These are phyloP conservation scores for Tuber calosporum DNA, from an alignment of 495 filamentous ascomycete species.

Conservation along the genomic window DNA sequence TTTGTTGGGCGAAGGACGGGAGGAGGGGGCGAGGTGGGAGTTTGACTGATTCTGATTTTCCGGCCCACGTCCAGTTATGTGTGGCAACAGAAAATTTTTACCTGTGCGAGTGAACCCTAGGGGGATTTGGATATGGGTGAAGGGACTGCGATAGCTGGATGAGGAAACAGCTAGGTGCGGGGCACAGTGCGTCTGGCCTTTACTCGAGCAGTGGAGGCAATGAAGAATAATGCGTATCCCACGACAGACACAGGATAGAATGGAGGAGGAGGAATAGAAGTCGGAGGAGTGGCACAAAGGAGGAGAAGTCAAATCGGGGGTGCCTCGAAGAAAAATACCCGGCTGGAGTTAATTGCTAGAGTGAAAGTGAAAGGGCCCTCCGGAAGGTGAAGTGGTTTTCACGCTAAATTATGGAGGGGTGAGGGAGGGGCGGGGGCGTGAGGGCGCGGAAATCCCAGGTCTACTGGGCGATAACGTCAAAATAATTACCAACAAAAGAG, in stretches of 20 bases:
- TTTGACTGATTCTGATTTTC: not conserved
- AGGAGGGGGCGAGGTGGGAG: not conserved
- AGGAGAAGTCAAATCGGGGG: not conserved
- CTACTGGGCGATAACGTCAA: slow-evolving; percentile 30
- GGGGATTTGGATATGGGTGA: not conserved
- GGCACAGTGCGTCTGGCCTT: not conserved
- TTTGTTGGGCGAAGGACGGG: not conserved
- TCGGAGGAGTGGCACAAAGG: not conserved
- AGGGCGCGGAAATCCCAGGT: not conserved
- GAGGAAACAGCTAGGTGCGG: not conserved
- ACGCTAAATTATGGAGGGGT: slow-evolving; percentile 1
- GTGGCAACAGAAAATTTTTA: not conserved
- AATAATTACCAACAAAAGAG: slow-evolving; percentile 36
- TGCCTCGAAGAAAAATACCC: not conserved
- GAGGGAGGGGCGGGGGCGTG: not conserved
- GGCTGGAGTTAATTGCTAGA: not conserved
- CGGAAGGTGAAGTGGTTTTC: not conserved
- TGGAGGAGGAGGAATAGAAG: not conserved
- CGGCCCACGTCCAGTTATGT: not conserved
- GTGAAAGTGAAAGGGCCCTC: not conserved
- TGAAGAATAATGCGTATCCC: not conserved
- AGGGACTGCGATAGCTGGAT: not conserved
- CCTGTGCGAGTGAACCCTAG: not conserved
- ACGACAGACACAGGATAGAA: not conserved
- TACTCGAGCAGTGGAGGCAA: not conserved